Evolutionary conservation across 805 yeast genomes (phyloP).

Genomic region (Naumovozyma castellii): DNA sequence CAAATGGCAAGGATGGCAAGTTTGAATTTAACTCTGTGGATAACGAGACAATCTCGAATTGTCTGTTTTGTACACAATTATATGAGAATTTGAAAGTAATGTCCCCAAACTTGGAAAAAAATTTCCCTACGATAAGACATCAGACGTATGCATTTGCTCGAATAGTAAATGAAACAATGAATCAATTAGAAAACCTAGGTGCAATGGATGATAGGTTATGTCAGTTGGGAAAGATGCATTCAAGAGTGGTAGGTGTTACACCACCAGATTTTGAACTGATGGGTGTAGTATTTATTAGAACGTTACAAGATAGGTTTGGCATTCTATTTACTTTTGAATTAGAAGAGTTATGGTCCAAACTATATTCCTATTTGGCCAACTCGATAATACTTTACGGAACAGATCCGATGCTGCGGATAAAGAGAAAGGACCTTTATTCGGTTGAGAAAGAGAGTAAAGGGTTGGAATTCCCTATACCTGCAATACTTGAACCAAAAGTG

Average conservation of each 20-base stretch:
- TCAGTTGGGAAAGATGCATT: constrained; percentile 63
- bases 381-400: constrained; percentile 45
- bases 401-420: constrained; percentile 25
- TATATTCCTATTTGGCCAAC: constrained; percentile 61
- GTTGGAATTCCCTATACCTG: constrained; percentile 18
- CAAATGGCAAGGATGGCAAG: not conserved
- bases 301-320: constrained; percentile 56
- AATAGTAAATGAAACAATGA: constrained; percentile 58
- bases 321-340: constrained; percentile 45
- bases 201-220: constrained; percentile 49
- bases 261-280: constrained; percentile 56
- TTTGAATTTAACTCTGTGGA: not conserved
- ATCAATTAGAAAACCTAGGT: constrained; percentile 50
- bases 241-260: constrained; percentile 66
- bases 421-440: not conserved
- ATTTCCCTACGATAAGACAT: constrained; percentile 67
- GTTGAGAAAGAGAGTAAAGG: constrained; percentile 4
- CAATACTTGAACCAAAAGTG: constrained; percentile 3
- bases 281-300: constrained; percentile 64
- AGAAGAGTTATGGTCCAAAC: constrained; percentile 62
- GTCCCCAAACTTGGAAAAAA: constrained; percentile 49
- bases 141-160: constrained; percentile 79
- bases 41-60: constrained; percentile 23
- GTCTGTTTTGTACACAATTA: constrained; percentile 67
- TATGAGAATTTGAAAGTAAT: constrained; percentile 57